Evolutionary conservation across 148 eudicot species (phyloP), one percentile per base, ranked within the genome.

Genomic region (Camellia lanceoleosa): DNA sequence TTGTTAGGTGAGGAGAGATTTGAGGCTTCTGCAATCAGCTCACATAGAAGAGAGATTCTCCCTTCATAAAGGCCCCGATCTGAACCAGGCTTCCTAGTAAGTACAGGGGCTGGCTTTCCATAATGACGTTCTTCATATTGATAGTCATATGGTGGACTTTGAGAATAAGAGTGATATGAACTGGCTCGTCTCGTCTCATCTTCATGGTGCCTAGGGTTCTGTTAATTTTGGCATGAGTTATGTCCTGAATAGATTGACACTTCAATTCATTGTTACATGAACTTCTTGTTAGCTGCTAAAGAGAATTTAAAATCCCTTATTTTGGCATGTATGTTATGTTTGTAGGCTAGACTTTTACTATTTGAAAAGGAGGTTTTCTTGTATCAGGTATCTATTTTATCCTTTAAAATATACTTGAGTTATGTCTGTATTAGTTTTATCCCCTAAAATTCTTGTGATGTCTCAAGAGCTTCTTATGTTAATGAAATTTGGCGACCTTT

Each of bases 291-390:
- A 71, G 52, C 74, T 20, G 60, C 55, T 66, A 55, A 7, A 51
- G 58, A 77, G 60, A 61, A 69, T 77, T 49, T 78, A 51, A 13
- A n/a, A 62, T 46, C 75, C 60, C 12, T 78, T 79, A 68, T 51
- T 51, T 81, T 23, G 61, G 55, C 78, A 23, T 73, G 60, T 70
- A 56, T 82, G 55, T 72, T 74, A 64, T 64, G 19, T 79, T 41
- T 85, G 90, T 90, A 97, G 99, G 98, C 84, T 92, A 79, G 99
- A 94, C 71, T 94, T 94, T 78, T 87, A 84, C 89, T n/a, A n/a
- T n/a, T n/a, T 55, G 98, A 97, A 81, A 97, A 87, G 86, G 97
- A 92, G 85, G 86, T 85, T 54, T 91, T 89, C 86, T 86, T 97
- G 72, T 75, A 83, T 61, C 92, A 97, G 98, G 99, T 96, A 88